Evolutionary conservation across 257 asterid species (phyloP).

Genomic region (Vinca minor): DNA sequence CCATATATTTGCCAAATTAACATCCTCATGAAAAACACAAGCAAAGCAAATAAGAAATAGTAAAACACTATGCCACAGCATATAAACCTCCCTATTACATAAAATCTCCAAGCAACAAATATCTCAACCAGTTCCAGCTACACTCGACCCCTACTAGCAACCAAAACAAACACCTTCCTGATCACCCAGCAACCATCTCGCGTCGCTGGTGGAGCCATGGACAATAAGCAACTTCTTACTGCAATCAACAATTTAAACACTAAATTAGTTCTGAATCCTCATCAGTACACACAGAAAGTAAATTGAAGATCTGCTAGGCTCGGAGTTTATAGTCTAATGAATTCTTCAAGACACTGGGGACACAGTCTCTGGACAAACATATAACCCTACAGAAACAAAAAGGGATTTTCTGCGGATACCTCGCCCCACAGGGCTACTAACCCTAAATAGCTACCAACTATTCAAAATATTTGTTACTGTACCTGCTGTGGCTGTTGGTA

Average conservation of each 20-base stretch:
- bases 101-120: not conserved
- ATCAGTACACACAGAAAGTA: not conserved
- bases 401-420: too few species aligned
- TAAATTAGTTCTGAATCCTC: too few species aligned
- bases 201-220: too few species aligned
- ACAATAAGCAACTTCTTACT: not conserved
- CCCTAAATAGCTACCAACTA: too few species aligned
- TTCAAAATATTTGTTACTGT: not conserved
- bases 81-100: not conserved
- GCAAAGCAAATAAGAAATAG: not conserved
- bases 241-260: not conserved
- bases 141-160: not conserved
- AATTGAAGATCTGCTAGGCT: not conserved
- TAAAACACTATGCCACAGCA: not conserved
- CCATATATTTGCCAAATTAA: not conserved
- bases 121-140: not conserved
- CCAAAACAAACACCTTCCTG: not conserved
- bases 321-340: too few species aligned
- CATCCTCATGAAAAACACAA: not conserved
- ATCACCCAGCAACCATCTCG: too few species aligned
- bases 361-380: too few species aligned
- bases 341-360: not conserved
- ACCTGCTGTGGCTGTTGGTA: constrained; percentile 49
- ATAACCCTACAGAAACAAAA: too few species aligned
- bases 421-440: too few species aligned